Conservation (phyloP, 2,329 filamentous ascomycete genomes). For the Periglandula ipomoeae region DNA sequence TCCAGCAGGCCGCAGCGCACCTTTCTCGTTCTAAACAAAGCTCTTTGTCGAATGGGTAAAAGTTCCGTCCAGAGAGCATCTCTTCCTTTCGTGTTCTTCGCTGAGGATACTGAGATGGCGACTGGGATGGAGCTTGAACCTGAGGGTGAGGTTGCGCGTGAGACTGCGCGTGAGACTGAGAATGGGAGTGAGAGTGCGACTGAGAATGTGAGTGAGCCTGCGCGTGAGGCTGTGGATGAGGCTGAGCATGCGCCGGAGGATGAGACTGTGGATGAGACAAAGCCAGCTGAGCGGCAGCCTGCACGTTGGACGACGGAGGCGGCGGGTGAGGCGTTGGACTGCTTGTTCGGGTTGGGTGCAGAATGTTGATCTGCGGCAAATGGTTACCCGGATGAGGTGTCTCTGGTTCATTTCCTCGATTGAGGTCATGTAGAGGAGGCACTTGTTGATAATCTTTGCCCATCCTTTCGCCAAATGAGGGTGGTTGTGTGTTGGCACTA, state of each 20-base stretch:
- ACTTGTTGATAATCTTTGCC: slow-evolving; percentile 53
- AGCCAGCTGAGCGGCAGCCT: slow-evolving; percentile 50
- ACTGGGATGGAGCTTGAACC: slow-evolving; percentile 37
- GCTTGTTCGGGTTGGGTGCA: slow-evolving; percentile 40
- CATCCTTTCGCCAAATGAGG: slow-evolving; percentile 38
- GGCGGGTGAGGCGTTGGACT: slow-evolving; percentile 34
- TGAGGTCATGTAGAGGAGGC: slow-evolving; percentile 51
- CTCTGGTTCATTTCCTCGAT: slow-evolving; percentile 43
- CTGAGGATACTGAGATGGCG: slow-evolving; percentile 31
- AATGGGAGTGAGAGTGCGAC: slow-evolving; percentile 44
- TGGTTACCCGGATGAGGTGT: slow-evolving; percentile 40
- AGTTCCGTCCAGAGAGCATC: slow-evolving; percentile 76
- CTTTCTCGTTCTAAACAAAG: slow-evolving; percentile 76
- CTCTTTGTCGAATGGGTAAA: slow-evolving; percentile 68
- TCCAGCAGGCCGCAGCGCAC: slow-evolving; percentile 72
- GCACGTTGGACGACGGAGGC: slow-evolving; percentile 29
- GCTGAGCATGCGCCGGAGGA: slow-evolving; percentile 39
- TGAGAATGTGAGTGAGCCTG: slow-evolving; percentile 45
- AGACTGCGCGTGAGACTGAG: slow-evolving; percentile 18
- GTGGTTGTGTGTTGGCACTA: slow-evolving; percentile 42
- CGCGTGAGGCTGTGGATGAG: slow-evolving; percentile 35
- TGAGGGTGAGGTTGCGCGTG: neutral
- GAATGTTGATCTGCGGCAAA: slow-evolving; percentile 49
- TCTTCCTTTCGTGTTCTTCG: slow-evolving; percentile 71
- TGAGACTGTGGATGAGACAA: slow-evolving; percentile 46